A percentile compares a stretch with the other conserved stretches of the same genome.
Conservation (phyloP, 108 stramenopile genomes). For the Nitzschia sp. region DNA sequence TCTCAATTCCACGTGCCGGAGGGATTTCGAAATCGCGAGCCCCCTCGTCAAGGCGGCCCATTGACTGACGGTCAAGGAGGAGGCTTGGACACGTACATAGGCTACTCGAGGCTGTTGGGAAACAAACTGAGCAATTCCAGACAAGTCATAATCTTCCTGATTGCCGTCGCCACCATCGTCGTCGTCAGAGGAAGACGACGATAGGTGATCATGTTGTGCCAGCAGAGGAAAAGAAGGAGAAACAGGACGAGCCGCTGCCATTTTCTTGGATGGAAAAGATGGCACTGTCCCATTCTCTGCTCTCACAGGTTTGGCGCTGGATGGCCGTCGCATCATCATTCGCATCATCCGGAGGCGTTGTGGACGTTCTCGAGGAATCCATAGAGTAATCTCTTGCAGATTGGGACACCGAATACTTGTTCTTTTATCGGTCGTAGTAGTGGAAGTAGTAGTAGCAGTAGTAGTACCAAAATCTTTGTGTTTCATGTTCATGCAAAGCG, state of each 20-base stretch:
- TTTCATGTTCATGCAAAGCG: no score
- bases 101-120: neutral
- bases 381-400: neutral
- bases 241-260: no score
- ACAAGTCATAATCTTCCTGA: neutral
- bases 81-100: neutral
- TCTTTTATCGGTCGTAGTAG: no score
- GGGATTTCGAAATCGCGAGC: neutral
- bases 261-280: no score
- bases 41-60: neutral
- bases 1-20: neutral
- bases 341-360: neutral
- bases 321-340: neutral
- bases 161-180: no score
- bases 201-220: no score
- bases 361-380: neutral
- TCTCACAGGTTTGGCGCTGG: no score
- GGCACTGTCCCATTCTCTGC: no score
- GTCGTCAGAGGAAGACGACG: no score
- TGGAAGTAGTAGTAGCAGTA: no score
- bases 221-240: no score
- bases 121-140: neutral
- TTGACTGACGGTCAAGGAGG: neutral
- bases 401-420: neutral
- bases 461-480: no score